Conservation (phyloP, 768 basidiomycete species). For the Postia placenta region DNA sequence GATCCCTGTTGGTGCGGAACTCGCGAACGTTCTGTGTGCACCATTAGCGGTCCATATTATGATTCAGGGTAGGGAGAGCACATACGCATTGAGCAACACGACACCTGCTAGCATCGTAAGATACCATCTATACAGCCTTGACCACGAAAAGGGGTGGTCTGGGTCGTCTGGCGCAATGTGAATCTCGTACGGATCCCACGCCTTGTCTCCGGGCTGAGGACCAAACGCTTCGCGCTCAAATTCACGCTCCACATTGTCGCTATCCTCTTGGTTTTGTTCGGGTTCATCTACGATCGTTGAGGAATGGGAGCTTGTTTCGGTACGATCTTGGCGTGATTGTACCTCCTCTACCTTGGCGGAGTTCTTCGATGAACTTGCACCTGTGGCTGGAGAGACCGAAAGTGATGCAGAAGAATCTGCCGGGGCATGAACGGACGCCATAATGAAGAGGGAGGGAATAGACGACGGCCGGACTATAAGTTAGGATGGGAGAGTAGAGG, state of each 20-base stretch:
- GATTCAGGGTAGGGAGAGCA: neutral
- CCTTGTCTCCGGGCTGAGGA: constrained; percentile 19
- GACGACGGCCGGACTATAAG: too few species aligned
- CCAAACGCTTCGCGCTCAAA: constrained; percentile 21
- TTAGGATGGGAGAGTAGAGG: neutral
- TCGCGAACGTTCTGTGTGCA: constrained; percentile 39
- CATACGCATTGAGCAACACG: constrained; percentile 14
- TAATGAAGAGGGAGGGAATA: neutral
- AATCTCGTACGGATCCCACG: constrained; percentile 20
- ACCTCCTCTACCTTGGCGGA: neutral
- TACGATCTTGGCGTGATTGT: neutral
- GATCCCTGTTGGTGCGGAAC: constrained; percentile 46
- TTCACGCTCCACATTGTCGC: constrained; percentile 12
- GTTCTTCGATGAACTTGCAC: neutral
- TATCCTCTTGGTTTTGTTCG: constrained; percentile 7
- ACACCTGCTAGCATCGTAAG: constrained; percentile 7
- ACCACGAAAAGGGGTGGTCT: constrained; percentile 17
- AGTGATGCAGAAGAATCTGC: neutral
- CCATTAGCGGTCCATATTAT: constrained; percentile 1
- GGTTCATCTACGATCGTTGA: constrained; percentile 13
- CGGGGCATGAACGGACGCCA: neutral
- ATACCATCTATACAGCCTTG: constrained; percentile 12
- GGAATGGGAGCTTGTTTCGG: constrained; percentile 10
- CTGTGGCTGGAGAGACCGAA: neutral
- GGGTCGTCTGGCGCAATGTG: constrained; percentile 18